Conservation (phyloP, 1,284 basidiomycete genomes). For the Ganoderma sp. region DNA sequence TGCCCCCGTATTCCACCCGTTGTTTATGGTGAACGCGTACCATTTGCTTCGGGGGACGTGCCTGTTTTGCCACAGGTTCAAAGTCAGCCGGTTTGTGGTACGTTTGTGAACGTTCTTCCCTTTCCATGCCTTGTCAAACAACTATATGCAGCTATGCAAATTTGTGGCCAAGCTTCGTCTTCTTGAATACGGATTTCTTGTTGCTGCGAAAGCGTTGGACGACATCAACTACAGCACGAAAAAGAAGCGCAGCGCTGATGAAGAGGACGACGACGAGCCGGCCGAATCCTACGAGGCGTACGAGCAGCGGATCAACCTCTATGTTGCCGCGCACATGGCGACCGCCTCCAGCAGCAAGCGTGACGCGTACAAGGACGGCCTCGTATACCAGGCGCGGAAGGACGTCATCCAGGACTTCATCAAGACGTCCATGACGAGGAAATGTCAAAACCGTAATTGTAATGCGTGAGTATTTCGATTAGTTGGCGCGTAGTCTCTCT, state of each 20-base stretch:
- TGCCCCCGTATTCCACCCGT: constrained; percentile 93
- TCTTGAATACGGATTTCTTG: constrained; percentile 88
- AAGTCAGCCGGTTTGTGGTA: constrained; percentile 79
- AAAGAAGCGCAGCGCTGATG: constrained; percentile 47
- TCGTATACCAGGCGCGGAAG: constrained; percentile 89
- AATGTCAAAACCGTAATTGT: constrained; percentile 81
- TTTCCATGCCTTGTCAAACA: neutral
- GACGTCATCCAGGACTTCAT: constrained; percentile 86
- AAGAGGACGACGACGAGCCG: constrained; percentile 54
- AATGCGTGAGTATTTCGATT: constrained; percentile 67
- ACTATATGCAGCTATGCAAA: constrained; percentile 67
- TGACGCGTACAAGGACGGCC: constrained; percentile 88
- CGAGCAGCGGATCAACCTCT: constrained; percentile 73
- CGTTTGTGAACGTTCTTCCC: constrained; percentile 40
- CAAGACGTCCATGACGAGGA: constrained; percentile 70
- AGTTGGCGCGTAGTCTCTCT: neutral
- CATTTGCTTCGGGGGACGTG: constrained; percentile 91
- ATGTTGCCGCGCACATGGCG: constrained; percentile 70
- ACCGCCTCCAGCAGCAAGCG: constrained; percentile 66
- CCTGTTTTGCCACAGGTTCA: constrained; percentile 95
- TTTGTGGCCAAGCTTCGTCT: constrained; percentile 89
- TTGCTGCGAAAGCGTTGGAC: constrained; percentile 81
- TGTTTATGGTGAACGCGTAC: constrained; percentile 95
- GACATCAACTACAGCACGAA: constrained; percentile 53
- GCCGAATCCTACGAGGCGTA: constrained; percentile 66